Percentiles rank a stretch among this genome's conserved stretches.
phyloP scores from a whole-genome alignment of 352 stramenopile genomes.

The Pelagophyceae sp. region DNA sequence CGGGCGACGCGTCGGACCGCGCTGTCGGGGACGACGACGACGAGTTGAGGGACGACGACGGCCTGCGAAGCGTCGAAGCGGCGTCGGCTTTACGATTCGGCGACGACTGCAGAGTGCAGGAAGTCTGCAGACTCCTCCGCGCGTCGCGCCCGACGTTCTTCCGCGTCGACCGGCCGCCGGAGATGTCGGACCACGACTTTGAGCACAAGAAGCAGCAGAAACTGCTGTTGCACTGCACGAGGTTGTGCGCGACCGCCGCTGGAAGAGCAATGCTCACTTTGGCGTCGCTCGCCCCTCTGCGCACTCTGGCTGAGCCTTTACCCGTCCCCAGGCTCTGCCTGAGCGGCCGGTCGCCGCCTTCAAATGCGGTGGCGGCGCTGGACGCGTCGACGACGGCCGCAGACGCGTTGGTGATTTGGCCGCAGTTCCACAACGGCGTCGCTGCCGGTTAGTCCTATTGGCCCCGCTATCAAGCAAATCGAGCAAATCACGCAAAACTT shows the following conservation, averaged over 20 bases:
- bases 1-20: constrained; percentile 1
- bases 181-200: constrained; percentile 69
- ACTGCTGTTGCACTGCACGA: constrained; percentile 82
- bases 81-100: constrained; percentile 56
- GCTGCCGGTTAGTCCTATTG: too few species aligned
- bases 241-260: constrained; percentile 78
- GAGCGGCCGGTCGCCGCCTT: constrained; percentile 78
- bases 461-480: too few species aligned
- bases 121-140: constrained; percentile 56
- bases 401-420: constrained; percentile 81
- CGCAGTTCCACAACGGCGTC: constrained; percentile 96
- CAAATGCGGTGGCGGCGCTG: constrained; percentile 79
- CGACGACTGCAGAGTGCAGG: constrained; percentile 54
- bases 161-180: constrained; percentile 51
- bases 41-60: constrained; percentile 42
- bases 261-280: constrained; percentile 93
- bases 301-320: constrained; percentile 64
- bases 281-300: constrained; percentile 64
- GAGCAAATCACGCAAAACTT: too few species aligned
- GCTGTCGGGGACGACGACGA: constrained; percentile 24
- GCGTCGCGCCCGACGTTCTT: constrained; percentile 56
- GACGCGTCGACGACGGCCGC: constrained; percentile 68
- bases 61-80: constrained; percentile 43
- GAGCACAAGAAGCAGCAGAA: constrained; percentile 80
- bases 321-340: constrained; percentile 80